phyloP scores from a whole-genome alignment of 2,329 filamentous ascomycete genomes.

The Alternaria longipes region DNA sequence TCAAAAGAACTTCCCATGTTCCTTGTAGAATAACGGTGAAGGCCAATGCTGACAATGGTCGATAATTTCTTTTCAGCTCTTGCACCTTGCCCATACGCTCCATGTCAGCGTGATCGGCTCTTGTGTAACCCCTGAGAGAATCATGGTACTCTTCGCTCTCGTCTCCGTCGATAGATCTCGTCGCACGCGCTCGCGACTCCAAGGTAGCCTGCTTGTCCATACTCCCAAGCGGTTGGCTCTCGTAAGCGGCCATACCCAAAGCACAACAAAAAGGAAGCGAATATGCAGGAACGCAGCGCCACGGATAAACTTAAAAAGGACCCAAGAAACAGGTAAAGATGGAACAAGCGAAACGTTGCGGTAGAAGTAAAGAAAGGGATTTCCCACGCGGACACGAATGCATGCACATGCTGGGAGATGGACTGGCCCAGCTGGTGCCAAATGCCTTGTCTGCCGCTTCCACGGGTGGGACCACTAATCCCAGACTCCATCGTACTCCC shows the following conservation, averaged over 20 bases:
- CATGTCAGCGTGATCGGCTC: constrained; percentile 43
- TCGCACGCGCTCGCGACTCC: constrained; percentile 12
- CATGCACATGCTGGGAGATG: constrained; percentile 7
- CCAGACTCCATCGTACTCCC: not conserved
- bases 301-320: constrained; percentile 14
- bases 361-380: constrained; percentile 11
- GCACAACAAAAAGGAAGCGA: constrained; percentile 5
- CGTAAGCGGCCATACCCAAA: constrained; percentile 28
- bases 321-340: constrained; percentile 1
- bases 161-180: constrained; percentile 28
- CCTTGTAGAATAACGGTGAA: constrained; percentile 47
- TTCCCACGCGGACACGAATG: not conserved
- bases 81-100: constrained; percentile 47
- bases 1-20: constrained; percentile 48
- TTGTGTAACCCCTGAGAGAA: constrained; percentile 38
- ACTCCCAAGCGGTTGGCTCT: constrained; percentile 21
- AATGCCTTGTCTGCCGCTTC: constrained; percentile 8
- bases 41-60: constrained; percentile 42
- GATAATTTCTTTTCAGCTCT: constrained; percentile 47
- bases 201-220: constrained; percentile 19
- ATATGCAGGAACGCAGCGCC: constrained; percentile 23
- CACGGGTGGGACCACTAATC: constrained; percentile 5
- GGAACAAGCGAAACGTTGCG: constrained; percentile 8
- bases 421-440: constrained; percentile 5
- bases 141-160: constrained; percentile 40